Evolutionary conservation across 345 rosid species (phyloP), one percentile per base, ranked within the genome.

Genomic region (Nasturtium officinale): DNA sequence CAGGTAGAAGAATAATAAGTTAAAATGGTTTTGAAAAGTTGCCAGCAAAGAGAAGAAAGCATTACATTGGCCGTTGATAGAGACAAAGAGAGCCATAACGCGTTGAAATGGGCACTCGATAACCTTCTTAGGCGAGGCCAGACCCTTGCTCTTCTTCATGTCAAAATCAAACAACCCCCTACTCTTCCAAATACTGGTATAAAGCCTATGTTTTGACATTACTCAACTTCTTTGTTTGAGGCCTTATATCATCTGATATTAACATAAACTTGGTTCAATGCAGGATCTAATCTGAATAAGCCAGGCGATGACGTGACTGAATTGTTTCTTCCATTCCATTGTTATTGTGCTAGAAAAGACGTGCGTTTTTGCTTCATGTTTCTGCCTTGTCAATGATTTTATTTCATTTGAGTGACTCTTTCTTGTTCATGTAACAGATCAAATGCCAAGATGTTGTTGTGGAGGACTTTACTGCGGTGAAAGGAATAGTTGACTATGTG

Each of bases 311-410:
- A 82, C 56, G 71, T 80, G 47, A 72, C 65, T 47, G 92, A 86
- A 20, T 6, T 95, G 5, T 87, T 95, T 73, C 93, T 91, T 26
- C 97, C 97, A 5, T 95, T 88, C 71, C 96, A 91, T 47, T 88
- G 93, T 84, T 91, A 86, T 26, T 91, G 97, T 79, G 79, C 87
- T 9, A 73, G 93, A 46, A 95, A 90, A 64, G 90, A 88, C n/a
- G 99, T 91, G 38, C 20, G 83, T 71, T 46, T 28, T 28, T 10
- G n/a, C 8, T 5, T 33, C 25, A n/a, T 12, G 30, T 30, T 26
- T 2, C 9, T 9, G 28, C 56, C 33, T 16, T 33, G 4, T 21
- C 18, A 33, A 37, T 2, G 23, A 26, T 46, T 56, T 9, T 28
- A 2, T 21, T 43, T 51, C 38, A 23, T 55, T 56, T 29, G 47